Evolutionary conservation across 23 red algal genomes (phyloP), one percentile per base, ranked within the genome.

Genomic region (Gracilaria gracilis): DNA sequence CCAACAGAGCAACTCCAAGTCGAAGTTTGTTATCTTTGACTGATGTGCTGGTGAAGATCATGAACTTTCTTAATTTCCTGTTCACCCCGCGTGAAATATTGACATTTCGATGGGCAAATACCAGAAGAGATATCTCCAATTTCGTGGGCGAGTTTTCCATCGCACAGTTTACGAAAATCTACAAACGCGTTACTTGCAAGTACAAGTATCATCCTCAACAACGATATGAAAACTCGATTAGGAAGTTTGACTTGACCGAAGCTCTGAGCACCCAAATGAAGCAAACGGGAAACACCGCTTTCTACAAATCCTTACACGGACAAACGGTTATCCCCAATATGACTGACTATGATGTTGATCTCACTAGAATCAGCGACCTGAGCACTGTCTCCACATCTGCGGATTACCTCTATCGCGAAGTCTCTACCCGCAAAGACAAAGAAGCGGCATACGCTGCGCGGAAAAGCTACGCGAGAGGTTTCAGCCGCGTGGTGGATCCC

Each of bases 51-150:
- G n/a, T n/a, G n/a, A n/a, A n/a, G n/a, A n/a, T n/a, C n/a, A n/a
- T n/a, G n/a, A n/a, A n/a, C n/a, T n/a, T n/a, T n/a, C n/a, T n/a
- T n/a, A n/a, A n/a, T n/a, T n/a, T n/a, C n/a, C n/a, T n/a, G n/a
- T n/a, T n/a, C n/a, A n/a, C n/a, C n/a, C n/a, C n/a, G n/a, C n/a
- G n/a, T n/a, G n/a, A n/a, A n/a, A n/a, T n/a, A n/a, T n/a, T n/a
- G n/a, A n/a, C n/a, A n/a, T 79, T 79, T 21, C 75, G 75, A 13
- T 79, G 75, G 75, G 75, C 75, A 19, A 79, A 79, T 37, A 79
- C 9, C 17, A 14, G 15, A 32, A 38, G 46, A 42, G 75, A 79
- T 37, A 11, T 13, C 14, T 19, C 48, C 51, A 14, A 2, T 20
- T 79, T 79, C 9, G 12, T 2, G 13, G 75, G 75, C 8, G 8